Conservation (phyloP, 75 land plant genomes). For the Pseudotsuga menziesii region DNA sequence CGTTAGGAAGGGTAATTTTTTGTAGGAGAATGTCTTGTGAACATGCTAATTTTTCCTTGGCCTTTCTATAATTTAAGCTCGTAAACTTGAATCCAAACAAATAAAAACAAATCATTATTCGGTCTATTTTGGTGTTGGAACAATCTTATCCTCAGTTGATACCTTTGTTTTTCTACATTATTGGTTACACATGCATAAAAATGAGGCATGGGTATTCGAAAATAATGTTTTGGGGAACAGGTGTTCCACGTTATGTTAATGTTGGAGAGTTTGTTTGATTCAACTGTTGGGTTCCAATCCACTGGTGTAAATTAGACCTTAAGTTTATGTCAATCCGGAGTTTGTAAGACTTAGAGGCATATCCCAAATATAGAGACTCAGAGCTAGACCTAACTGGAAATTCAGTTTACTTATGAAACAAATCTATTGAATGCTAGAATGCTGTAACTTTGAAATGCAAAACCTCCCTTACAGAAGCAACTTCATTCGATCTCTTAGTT, state of each 20-base stretch:
- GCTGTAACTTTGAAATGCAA: no score
- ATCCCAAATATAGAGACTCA: no score
- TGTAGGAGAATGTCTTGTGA: not conserved
- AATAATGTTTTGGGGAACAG: not conserved
- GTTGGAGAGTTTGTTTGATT: no score
- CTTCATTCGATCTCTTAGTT: no score
- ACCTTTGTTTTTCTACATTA: not conserved
- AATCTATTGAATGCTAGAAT: no score
- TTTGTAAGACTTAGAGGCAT: no score
- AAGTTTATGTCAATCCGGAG: no score
- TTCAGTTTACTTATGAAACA: no score
- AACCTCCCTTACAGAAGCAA: no score
- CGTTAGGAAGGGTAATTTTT: conserved; percentile 4
- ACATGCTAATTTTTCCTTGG: not conserved
- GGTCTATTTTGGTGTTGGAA: not conserved
- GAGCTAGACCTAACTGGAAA: no score
- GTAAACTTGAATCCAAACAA: not conserved
- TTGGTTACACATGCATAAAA: not conserved
- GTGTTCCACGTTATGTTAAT: not conserved
- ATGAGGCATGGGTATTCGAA: not conserved
- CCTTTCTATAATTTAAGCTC: not conserved
- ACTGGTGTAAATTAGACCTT: no score
- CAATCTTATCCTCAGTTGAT: not conserved
- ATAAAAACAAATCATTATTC: not conserved
- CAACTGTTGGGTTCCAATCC: no score